A percentile compares a stretch with the other conserved stretches of the same genome.
Conservation (phyloP, 1,284 basidiomycete species). For the Leccinum solheimii region DNA sequence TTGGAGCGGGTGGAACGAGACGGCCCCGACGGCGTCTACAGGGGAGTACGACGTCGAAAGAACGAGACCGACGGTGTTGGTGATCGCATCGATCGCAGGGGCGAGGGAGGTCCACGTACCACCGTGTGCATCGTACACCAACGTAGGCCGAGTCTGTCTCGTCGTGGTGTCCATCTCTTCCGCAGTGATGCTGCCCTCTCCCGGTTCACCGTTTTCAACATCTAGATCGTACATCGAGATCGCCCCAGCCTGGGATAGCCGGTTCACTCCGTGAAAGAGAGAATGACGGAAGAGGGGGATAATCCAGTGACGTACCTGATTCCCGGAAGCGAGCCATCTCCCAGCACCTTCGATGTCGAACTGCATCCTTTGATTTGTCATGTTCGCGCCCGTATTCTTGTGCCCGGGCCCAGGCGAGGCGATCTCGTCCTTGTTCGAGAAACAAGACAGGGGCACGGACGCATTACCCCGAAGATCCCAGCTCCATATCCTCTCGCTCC, state of each 20-base stretch:
- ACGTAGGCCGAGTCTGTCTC: constrained; percentile 11
- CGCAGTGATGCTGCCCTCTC: constrained; percentile 1
- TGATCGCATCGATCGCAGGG: background rate
- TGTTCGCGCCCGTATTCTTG: background rate
- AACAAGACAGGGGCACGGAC: constrained; percentile 47
- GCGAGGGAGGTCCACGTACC: constrained; percentile 14
- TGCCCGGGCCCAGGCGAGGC: background rate
- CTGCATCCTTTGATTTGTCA: constrained; percentile 73
- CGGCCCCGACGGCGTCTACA: constrained; percentile 61
- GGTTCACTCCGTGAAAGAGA: background rate
- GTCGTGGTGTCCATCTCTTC: background rate
- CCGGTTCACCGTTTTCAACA: constrained; percentile 4
- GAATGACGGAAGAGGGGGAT: background rate
- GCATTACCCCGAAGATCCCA: constrained; percentile 77
- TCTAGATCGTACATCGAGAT: constrained; percentile 49
- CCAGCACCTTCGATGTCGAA: constrained; percentile 82
- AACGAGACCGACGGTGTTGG: background rate
- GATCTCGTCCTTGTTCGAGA: constrained; percentile 11
- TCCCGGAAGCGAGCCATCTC: constrained; percentile 66
- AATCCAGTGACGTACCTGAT: constrained; percentile 51
- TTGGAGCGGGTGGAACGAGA: constrained; percentile 60
- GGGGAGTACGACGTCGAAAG: background rate
- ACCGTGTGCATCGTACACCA: constrained; percentile 20
- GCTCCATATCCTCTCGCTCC: constrained; percentile 61
- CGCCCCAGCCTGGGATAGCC: constrained; percentile 38